These are phyloP conservation scores for Coemansia sp. DNA, from an alignment of 192 early-diverging fungal species.

Conservation along the genomic window DNA sequence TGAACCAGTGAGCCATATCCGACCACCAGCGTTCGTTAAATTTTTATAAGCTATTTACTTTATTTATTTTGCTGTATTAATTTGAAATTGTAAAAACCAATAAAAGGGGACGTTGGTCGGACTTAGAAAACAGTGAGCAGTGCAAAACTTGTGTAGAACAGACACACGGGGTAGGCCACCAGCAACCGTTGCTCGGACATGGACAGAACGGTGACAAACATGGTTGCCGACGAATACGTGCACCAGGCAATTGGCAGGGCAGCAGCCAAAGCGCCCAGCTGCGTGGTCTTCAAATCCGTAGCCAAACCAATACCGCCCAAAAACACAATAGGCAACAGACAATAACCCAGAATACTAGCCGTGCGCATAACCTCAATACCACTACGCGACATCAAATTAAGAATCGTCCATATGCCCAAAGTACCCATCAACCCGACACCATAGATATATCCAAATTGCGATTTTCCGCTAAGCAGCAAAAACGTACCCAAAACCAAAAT, in stretches of 20 bases:
- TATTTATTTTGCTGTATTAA: neutral
- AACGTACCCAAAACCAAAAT: constrained; percentile 88
- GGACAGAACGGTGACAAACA: constrained; percentile 90
- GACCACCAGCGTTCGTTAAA: too few species aligned
- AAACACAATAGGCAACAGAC: constrained; percentile 91
- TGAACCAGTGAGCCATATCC: constrained; percentile 15
- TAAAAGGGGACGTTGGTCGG: too few species aligned
- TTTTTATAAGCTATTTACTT: neutral
- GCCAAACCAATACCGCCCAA: constrained; percentile 75
- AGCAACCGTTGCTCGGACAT: constrained; percentile 92
- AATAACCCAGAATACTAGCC: constrained; percentile 96
- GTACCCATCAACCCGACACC: constrained; percentile 90
- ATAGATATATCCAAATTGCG: constrained; percentile 98
- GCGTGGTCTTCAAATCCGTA: constrained; percentile 65
- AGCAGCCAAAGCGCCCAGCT: constrained; percentile 62
- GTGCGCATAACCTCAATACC: constrained; percentile 86
- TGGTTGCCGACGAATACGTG: constrained; percentile 87
- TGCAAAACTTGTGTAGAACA: constrained; percentile 94
- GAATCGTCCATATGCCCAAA: constrained; percentile 76
- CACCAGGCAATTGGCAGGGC: constrained; percentile 85
- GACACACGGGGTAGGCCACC: constrained; percentile 90
- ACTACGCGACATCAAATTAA: constrained; percentile 91
- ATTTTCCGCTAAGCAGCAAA: constrained; percentile 86
- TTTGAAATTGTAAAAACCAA: neutral
- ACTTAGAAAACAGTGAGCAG: constrained; percentile 84